Percentiles rank a stretch among this genome's conserved stretches.
These are phyloP conservation scores for Cyclotella choctawhatcheeana DNA, from an alignment of 108 stramenopile species.

Conservation along the genomic window DNA sequence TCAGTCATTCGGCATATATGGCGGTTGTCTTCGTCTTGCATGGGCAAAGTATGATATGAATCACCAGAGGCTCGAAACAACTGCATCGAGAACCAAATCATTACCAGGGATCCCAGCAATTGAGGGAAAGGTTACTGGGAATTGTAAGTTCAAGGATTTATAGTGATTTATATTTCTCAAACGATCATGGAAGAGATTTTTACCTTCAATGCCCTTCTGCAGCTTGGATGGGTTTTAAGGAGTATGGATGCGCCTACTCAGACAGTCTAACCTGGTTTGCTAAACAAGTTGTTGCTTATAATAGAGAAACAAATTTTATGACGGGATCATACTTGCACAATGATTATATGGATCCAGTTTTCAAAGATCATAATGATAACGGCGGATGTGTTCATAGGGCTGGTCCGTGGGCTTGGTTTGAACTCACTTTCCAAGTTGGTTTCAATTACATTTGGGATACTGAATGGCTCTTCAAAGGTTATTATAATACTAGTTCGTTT, in stretches of 20 bases:
- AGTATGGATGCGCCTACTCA: neutral
- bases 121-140: neutral
- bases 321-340: neutral
- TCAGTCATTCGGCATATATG: neutral
- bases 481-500: no score
- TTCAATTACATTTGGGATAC: neutral
- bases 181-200: no score
- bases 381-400: neutral
- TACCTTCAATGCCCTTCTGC: neutral
- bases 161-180: neutral
- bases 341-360: neutral
- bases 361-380: neutral
- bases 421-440: neutral
- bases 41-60: neutral
- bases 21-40: slow-evolving; percentile 5
- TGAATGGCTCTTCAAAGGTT: no score
- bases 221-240: slow-evolving; percentile 3
- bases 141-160: neutral
- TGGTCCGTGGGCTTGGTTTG: neutral
- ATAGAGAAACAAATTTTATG: neutral
- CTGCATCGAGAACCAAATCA: neutral
- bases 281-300: neutral
- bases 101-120: neutral
- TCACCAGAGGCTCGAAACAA: neutral
- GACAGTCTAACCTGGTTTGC: neutral